Evolutionary conservation across 371 early-diverging fungal genomes (phyloP).

Genomic region (Actinomortierella wolfii): DNA sequence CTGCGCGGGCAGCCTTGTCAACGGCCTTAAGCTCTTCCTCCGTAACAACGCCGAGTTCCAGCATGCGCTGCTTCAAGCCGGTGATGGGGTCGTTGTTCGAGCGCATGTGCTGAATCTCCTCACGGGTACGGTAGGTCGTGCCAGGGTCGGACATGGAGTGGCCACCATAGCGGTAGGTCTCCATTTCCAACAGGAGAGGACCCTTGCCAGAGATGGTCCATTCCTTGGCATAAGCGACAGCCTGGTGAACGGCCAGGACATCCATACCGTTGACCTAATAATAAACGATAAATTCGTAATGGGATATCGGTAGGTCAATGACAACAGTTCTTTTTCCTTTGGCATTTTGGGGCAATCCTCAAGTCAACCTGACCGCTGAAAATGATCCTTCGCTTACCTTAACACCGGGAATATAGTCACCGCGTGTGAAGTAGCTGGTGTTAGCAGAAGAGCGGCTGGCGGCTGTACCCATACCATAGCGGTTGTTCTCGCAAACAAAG

Average conservation of each 20-base stretch:
- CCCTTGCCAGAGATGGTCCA: conserved; percentile 88
- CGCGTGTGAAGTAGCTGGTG: conserved; percentile 95
- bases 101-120: conserved; percentile 97
- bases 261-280: conserved; percentile 92
- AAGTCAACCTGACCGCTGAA: too few relatives aligned
- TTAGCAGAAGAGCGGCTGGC: conserved; percentile 91
- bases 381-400: conserved; percentile 53
- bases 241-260: conserved; percentile 90
- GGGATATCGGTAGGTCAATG: background rate
- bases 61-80: conserved; percentile 81
- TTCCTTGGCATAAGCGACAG: conserved; percentile 84
- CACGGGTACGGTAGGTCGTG: conserved; percentile 97
- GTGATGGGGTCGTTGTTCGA: conserved; percentile 92
- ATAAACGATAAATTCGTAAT: background rate
- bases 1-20: conserved; percentile 87
- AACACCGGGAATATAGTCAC: conserved; percentile 97
- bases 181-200: conserved; percentile 96
- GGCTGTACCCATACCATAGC: conserved; percentile 99
- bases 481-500: conserved; percentile 99
- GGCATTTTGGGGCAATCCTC: background rate
- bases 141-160: conserved; percentile 99
- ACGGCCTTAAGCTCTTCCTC: conserved; percentile 93
- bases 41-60: conserved; percentile 70
- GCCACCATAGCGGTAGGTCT: conserved; percentile 98
- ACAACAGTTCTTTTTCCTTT: too few relatives aligned